These are phyloP conservation scores for Emergomyces orientalis DNA, from an alignment of 2,329 filamentous ascomycete species.

Conservation along the genomic window DNA sequence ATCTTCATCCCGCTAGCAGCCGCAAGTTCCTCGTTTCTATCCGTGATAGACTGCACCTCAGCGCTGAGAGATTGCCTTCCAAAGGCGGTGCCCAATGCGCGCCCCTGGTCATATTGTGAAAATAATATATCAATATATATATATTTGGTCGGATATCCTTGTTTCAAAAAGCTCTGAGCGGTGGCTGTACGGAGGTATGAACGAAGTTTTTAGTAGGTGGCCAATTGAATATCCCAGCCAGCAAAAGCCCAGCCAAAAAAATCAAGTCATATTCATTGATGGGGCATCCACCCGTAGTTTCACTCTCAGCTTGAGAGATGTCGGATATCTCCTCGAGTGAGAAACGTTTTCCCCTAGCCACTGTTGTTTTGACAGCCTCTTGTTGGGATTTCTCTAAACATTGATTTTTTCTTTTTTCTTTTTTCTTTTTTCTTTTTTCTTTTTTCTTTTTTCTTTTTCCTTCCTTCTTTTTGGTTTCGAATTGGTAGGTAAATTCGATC, in stretches of 20 bases:
- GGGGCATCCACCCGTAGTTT: neutral
- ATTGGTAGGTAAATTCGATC: neutral
- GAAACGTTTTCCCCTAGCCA: neutral
- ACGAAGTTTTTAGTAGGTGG: neutral
- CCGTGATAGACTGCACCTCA: conserved; percentile 6
- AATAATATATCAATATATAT: neutral
- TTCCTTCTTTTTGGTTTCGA: neutral
- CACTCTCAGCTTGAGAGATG: neutral
- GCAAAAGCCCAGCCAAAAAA: too few species aligned
- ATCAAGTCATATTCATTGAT: too few species aligned
- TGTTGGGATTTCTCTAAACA: neutral
- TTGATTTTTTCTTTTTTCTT: neutral
- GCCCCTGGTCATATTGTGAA: neutral
- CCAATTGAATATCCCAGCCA: too few species aligned
- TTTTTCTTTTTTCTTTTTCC: too few species aligned
- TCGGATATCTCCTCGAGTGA: neutral
- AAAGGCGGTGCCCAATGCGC: neutral
- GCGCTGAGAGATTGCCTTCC: conserved; percentile 2
- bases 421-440: too few species aligned
- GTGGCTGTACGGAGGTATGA: neutral
- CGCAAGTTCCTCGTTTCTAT: neutral
- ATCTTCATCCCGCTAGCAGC: neutral
- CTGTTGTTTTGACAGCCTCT: neutral
- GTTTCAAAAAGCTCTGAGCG: neutral
- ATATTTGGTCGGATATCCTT: neutral